Base-by-base conservation (phyloP, 129 eudicot genomes). In the Centaurea solstitialis region DNA sequence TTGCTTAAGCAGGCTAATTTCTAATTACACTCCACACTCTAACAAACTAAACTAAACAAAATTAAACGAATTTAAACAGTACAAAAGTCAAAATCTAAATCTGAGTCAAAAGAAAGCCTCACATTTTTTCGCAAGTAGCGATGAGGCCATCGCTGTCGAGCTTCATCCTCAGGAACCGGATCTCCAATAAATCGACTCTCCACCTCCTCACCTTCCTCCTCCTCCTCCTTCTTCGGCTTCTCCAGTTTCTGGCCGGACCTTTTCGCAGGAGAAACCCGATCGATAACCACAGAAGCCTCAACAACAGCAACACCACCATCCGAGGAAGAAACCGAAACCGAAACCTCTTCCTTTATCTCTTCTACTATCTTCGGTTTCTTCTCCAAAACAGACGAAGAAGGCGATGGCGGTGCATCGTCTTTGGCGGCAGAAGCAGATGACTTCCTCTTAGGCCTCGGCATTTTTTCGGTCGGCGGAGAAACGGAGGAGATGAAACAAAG, bases 131-230 rank as follows among this genome's bases (percentile, higher is more conserved):
- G 35, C 7, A 69, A 9, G 43, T 84, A 89, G 1, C 93, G 89
- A 70, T 85, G 82, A 40, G 93, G 93, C 93, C 93, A 89, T 13
- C 89, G 82, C 62, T 45, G 74, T 61, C 74, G 82, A 65, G 93
- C 93, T 64, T 89, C 93, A 0, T 85, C 86, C 3, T 68, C 81
- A 2, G 87, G 72, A 9, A 87, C 71, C 10, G 91, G 89, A 8
- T 87, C 86, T 2, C 87, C 89, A 33, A 79, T 11, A 30, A 89
- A 82, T 30, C 79, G 50, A 18, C 81, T 75, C 28, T 26, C 77
- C 12, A 38, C 78, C 11, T 80, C 78, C 11, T 80, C 80, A 28
- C 83, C 87, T 8, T 74, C 81, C 24, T 37, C 78, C 15, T 78
- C 78, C 15, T 78, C 80, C 28, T 50, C 40, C 24, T 33, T 73